Conservation (phyloP, 2,329 filamentous ascomycete genomes). For the Colletotrichum eleusines region DNA sequence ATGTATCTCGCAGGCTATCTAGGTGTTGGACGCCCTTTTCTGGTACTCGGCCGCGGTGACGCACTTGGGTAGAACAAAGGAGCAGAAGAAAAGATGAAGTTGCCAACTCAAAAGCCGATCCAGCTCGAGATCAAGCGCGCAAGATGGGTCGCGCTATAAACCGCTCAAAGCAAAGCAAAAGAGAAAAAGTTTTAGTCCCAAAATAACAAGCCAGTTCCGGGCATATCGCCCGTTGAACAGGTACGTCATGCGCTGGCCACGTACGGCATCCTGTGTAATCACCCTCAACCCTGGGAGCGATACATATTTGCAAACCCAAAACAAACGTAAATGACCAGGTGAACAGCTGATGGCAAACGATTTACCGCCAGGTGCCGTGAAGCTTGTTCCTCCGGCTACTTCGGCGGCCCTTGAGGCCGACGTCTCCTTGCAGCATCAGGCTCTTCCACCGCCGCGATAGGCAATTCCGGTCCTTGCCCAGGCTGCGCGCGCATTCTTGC, state of each 20-base stretch:
- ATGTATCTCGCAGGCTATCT: neutral
- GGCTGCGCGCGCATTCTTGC: conserved; percentile 74
- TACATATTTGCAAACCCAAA: neutral
- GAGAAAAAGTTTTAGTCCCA: neutral
- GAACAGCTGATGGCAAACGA: neutral
- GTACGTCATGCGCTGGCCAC: neutral
- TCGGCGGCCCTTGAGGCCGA: conserved; percentile 66
- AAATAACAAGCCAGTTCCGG: neutral
- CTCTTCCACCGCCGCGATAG: conserved; percentile 73
- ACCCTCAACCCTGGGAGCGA: neutral
- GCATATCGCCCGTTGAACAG: neutral
- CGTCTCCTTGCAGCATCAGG: conserved; percentile 68
- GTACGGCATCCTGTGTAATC: neutral
- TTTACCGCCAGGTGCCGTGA: conserved; percentile 68
- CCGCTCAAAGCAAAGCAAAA: neutral
- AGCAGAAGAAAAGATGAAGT: neutral
- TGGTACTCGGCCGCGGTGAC: neutral
- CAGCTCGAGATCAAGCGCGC: conserved; percentile 4
- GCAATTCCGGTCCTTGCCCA: conserved; percentile 70
- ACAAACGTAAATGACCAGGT: neutral
- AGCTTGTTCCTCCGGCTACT: conserved; percentile 59
- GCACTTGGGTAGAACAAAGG: neutral
- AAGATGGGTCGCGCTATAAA: neutral
- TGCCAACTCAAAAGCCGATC: neutral
- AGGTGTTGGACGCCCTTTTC: neutral